Conservation (phyloP, 768 basidiomycete genomes). For the Xerocomellus dryophilus region DNA sequence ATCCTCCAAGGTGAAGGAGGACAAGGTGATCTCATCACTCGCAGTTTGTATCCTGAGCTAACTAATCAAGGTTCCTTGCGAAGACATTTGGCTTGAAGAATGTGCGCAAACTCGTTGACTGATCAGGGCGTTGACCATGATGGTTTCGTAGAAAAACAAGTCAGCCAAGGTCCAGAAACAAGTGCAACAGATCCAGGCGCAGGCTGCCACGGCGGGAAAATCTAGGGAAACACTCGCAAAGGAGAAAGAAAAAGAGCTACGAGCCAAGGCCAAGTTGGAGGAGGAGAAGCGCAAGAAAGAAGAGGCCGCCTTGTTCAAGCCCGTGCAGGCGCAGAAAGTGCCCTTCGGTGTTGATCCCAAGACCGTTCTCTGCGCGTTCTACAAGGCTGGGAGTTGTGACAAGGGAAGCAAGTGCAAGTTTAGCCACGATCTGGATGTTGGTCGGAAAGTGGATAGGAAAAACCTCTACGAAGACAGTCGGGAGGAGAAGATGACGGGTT, state of each 20-base stretch:
- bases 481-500: conserved; percentile 76
- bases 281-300: conserved; percentile 84
- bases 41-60: conserved; percentile 16
- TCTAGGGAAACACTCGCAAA: conserved; percentile 77
- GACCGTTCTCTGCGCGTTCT: conserved; percentile 88
- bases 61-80: conserved; percentile 27
- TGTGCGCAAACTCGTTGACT: conserved; percentile 43
- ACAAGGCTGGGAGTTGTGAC: conserved; percentile 88
- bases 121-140: conserved; percentile 4
- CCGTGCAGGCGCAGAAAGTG: conserved; percentile 79
- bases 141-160: conserved; percentile 75
- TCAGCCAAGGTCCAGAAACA: conserved; percentile 89
- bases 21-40: conserved; percentile 56
- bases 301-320: conserved; percentile 79
- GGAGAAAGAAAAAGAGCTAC: conserved; percentile 78
- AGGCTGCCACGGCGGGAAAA: conserved; percentile 72
- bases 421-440: conserved; percentile 88
- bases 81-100: conserved; percentile 91
- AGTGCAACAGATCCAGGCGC: conserved; percentile 75
- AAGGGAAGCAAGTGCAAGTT: conserved; percentile 97
- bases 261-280: conserved; percentile 70
- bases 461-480: conserved; percentile 88
- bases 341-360: conserved; percentile 97
- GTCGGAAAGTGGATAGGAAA: conserved; percentile 91
- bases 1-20: conserved; percentile 72